Evolutionary conservation across 306 rosid species (phyloP).

Genomic region (Vicia faba): DNA sequence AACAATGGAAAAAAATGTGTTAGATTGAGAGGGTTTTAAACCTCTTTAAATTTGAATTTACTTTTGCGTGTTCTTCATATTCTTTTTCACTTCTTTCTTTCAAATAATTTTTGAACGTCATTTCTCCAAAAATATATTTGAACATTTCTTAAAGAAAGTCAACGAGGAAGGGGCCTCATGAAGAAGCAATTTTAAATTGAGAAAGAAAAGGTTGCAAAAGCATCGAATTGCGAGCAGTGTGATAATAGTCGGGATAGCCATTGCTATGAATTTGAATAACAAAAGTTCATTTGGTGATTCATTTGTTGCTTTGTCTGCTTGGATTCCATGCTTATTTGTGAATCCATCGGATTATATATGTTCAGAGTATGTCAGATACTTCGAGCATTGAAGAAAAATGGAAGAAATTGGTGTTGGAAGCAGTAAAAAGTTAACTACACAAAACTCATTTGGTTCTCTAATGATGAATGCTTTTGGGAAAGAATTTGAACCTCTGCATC

Average conservation of each 20-base stretch:
- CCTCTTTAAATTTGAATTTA: too few relatives aligned
- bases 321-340: conserved; percentile 82
- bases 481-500: conserved; percentile 76
- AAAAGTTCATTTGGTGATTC: conserved; percentile 46
- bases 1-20: too few relatives aligned
- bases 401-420: conserved; percentile 80
- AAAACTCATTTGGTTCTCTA: conserved; percentile 69
- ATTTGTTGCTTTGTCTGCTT: conserved; percentile 62
- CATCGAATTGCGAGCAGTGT: conserved; percentile 73
- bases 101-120: too few relatives aligned
- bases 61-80: too few relatives aligned
- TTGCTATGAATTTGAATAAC: conserved; percentile 64
- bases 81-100: too few relatives aligned
- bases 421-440: conserved; percentile 80
- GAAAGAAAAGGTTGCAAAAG: not conserved
- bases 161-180: too few relatives aligned
- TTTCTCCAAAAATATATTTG: too few relatives aligned
- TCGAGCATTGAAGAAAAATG: conserved; percentile 83
- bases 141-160: too few relatives aligned
- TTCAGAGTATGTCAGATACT: conserved; percentile 82
- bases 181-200: too few relatives aligned
- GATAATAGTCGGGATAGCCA: conserved; percentile 71
- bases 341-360: conserved; percentile 75
- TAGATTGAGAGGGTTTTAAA: too few relatives aligned
- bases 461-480: conserved; percentile 67